Evolutionary conservation across 2,329 filamentous ascomycete species (phyloP).

Genomic region (Talaromyces sp.): DNA sequence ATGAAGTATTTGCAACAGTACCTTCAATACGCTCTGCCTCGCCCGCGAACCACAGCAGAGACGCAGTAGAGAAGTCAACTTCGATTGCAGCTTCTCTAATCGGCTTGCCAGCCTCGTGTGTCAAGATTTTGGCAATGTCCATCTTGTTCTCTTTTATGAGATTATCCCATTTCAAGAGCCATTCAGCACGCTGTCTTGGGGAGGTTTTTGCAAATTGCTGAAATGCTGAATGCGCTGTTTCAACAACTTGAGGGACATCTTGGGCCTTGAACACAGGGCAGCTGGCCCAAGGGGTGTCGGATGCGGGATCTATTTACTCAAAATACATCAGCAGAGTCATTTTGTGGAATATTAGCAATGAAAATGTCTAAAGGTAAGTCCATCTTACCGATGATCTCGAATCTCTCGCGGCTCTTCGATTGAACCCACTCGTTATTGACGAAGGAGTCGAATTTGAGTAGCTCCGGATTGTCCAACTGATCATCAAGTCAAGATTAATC

Average conservation of each 20-base stretch:
- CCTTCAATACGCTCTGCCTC: constrained; percentile 72
- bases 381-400: constrained; percentile 48
- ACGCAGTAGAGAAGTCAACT: constrained; percentile 67
- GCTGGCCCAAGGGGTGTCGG: constrained; percentile 19
- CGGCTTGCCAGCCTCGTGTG: constrained; percentile 88
- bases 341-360: neutral
- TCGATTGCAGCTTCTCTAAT: constrained; percentile 70
- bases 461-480: constrained; percentile 46
- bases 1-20: constrained; percentile 66
- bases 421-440: constrained; percentile 49
- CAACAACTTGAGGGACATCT: constrained; percentile 19
- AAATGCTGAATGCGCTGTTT: constrained; percentile 39
- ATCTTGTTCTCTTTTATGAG: constrained; percentile 73
- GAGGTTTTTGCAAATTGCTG: constrained; percentile 62
- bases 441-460: constrained; percentile 51
- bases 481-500: neutral
- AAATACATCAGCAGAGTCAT: neutral
- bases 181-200: constrained; percentile 67
- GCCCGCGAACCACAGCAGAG: constrained; percentile 78
- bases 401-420: constrained; percentile 47
- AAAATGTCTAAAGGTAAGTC: neutral
- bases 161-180: constrained; percentile 78
- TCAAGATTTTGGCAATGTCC: constrained; percentile 77
- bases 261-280: constrained; percentile 18
- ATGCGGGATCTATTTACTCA: constrained; percentile 17